A percentile compares a stretch with the other conserved stretches of the same genome.
Conservation (phyloP, 495 filamentous ascomycete species). For the Penicillium cataractarum region DNA sequence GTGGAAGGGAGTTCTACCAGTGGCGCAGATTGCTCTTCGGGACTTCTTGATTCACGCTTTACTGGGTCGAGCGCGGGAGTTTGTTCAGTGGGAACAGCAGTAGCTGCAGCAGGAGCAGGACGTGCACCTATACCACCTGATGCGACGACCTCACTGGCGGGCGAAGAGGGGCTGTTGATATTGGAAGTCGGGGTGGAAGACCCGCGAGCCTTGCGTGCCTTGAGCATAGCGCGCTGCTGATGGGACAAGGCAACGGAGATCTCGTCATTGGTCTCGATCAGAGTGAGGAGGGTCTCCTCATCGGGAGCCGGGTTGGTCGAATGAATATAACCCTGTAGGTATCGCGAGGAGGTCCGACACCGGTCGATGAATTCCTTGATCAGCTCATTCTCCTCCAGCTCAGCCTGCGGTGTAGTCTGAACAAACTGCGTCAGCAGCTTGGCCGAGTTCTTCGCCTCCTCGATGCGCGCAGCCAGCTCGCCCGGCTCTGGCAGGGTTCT, state of each 20-base stretch:
- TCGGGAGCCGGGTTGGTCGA: constrained; percentile 79
- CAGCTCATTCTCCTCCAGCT: constrained; percentile 80
- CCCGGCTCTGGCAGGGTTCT: constrained; percentile 67
- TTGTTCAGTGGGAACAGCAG: not conserved
- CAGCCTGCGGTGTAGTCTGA: constrained; percentile 74
- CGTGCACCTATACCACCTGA: constrained; percentile 18
- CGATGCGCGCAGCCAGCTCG: constrained; percentile 83
- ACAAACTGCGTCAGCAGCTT: constrained; percentile 89
- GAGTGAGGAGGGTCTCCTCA: constrained; percentile 85
- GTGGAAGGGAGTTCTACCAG: constrained; percentile 16
- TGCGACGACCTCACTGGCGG: constrained; percentile 17
- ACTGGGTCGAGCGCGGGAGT: not conserved
- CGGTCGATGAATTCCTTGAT: constrained; percentile 91
- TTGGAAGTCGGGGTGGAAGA: constrained; percentile 28
- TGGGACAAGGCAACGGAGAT: constrained; percentile 75
- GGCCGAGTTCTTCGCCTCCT: constrained; percentile 87
- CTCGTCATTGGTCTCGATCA: constrained; percentile 95
- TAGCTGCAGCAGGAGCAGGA: not conserved
- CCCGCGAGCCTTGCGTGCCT: constrained; percentile 57
- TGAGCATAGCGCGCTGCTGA: constrained; percentile 78
- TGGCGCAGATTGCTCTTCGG: constrained; percentile 2
- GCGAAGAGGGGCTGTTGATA: constrained; percentile 24
- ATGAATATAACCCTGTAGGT: constrained; percentile 82
- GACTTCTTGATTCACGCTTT: constrained; percentile 3
- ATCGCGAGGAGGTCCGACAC: constrained; percentile 75